Evolutionary conservation across 2,329 filamentous ascomycete species (phyloP).

Genomic region (Xylariaceae sp.): DNA sequence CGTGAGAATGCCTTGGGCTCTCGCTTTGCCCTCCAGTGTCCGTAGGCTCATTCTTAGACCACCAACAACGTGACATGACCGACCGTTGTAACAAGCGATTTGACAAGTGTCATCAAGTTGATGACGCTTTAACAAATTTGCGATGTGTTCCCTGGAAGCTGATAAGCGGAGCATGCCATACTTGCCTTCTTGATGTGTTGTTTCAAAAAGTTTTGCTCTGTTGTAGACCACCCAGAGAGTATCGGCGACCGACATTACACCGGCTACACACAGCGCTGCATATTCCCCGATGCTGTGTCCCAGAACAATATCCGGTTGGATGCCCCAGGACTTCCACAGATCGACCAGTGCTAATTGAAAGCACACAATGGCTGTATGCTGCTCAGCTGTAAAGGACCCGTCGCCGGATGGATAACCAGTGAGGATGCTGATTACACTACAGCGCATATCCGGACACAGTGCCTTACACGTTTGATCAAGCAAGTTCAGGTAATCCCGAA

Average conservation of each 20-base stretch:
- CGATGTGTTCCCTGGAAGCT: conserved; percentile 39
- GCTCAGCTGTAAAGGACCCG: conserved; percentile 25
- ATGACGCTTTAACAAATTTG: conserved; percentile 39
- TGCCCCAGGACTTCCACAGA: conserved; percentile 36
- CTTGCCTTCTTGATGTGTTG: conserved; percentile 47
- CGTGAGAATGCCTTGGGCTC: conserved; percentile 36
- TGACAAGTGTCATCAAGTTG: neutral
- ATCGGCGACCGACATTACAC: conserved; percentile 53
- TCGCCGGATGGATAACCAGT: conserved; percentile 30
- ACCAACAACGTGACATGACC: conserved; percentile 42
- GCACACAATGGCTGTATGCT: conserved; percentile 33
- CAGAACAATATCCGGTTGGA: conserved; percentile 38
- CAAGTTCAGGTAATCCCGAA: conserved; percentile 10
- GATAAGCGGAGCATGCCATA: conserved; percentile 54
- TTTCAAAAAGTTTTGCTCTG: conserved; percentile 49
- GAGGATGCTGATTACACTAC: conserved; percentile 35
- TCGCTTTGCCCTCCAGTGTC: conserved; percentile 38
- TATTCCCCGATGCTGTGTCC: conserved; percentile 55
- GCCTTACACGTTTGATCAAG: conserved; percentile 7
- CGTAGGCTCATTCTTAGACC: conserved; percentile 45
- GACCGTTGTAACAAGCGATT: conserved; percentile 15
- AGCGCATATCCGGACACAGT: conserved; percentile 8
- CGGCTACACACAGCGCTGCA: conserved; percentile 53
- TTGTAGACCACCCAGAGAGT: conserved; percentile 54
- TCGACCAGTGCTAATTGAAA: conserved; percentile 36